Conservation (phyloP, 805 yeast genomes). For the Lipomyces japonicus region DNA sequence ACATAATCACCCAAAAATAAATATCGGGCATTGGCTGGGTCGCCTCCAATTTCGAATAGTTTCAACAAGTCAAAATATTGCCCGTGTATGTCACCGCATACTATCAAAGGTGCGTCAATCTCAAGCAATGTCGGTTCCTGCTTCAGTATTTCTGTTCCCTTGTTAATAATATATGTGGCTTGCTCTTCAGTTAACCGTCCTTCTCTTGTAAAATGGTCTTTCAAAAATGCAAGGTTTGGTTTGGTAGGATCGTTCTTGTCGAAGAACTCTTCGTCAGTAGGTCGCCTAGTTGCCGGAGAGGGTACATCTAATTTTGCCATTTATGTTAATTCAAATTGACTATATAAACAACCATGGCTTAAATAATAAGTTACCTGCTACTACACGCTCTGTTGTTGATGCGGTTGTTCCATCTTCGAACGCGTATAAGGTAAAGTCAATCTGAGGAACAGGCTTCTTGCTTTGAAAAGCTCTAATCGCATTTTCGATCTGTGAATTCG, state of each 20-base stretch:
- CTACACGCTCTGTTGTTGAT: slow-evolving; percentile 56
- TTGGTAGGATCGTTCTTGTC: slow-evolving; percentile 46
- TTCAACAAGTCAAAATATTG: slow-evolving; percentile 88
- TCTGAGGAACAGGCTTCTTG: slow-evolving; percentile 34
- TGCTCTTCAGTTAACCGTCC: slow-evolving; percentile 75
- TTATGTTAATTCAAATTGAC: slow-evolving; percentile 1
- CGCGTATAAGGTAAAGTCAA: slow-evolving; percentile 46
- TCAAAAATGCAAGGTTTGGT: slow-evolving; percentile 70
- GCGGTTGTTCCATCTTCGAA: slow-evolving; percentile 57
- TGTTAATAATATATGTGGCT: slow-evolving; percentile 58
- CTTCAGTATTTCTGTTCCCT: slow-evolving; percentile 60
- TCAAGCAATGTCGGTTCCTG: slow-evolving; percentile 74
- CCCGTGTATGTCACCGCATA: slow-evolving; percentile 97
- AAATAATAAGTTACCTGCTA: slow-evolving; percentile 32
- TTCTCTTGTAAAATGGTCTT: slow-evolving; percentile 70
- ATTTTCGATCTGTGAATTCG: slow-evolving; percentile 34
- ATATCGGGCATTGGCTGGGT: slow-evolving; percentile 71
- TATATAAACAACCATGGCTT: slow-evolving; percentile 27
- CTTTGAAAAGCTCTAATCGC: slow-evolving; percentile 39
- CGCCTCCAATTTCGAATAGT: slow-evolving; percentile 89
- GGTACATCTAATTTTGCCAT: slow-evolving; percentile 43
- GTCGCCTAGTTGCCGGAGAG: slow-evolving; percentile 63
- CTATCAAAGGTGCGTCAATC: slow-evolving; percentile 90
- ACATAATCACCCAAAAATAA: slow-evolving; percentile 91
- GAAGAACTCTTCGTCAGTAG: slow-evolving; percentile 68